Percentiles rank a stretch among this genome's conserved stretches.
Conservation (phyloP, 768 basidiomycete genomes). For the Neoboletus magnificus region DNA sequence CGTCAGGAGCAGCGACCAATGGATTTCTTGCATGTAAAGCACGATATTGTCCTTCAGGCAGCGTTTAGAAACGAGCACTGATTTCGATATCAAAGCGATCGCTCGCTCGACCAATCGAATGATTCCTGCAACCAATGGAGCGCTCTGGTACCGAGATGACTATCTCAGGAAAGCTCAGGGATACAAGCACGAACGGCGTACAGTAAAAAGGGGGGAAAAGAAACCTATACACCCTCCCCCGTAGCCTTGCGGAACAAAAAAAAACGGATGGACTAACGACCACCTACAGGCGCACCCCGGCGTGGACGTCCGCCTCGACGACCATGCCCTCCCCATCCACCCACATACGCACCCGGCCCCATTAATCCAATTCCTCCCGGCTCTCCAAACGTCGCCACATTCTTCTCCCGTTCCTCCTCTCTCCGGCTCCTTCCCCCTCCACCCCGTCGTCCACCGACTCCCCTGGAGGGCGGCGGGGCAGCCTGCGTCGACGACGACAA, state of each 20-base stretch:
- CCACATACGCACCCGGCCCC: constrained; percentile 77
- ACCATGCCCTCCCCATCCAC: constrained; percentile 73
- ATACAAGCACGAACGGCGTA: constrained; percentile 16
- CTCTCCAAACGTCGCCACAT: constrained; percentile 86
- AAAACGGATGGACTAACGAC: constrained; percentile 23
- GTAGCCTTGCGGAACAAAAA: not conserved
- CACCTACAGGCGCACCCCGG: constrained; percentile 21
- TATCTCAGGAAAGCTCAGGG: not conserved
- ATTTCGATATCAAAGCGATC: not conserved
- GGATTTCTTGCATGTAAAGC: no score
- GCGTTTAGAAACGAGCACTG: not conserved
- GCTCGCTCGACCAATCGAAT: not conserved
- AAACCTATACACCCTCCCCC: not conserved
- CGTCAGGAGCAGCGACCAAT: no score
- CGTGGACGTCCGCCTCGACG: constrained; percentile 45
- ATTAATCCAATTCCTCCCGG: constrained; percentile 74
- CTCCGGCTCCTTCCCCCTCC: constrained; percentile 63
- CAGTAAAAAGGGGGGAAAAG: not conserved
- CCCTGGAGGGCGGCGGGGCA: constrained; percentile 30
- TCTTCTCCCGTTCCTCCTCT: constrained; percentile 81
- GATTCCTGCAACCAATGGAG: not conserved
- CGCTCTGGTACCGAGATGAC: not conserved
- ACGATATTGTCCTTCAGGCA: not conserved
- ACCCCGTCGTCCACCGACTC: constrained; percentile 41
- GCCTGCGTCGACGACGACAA: constrained; percentile 47